Base-by-base conservation (phyloP, 805 yeast genomes). In the Zygosaccharomyces lentus region DNA sequence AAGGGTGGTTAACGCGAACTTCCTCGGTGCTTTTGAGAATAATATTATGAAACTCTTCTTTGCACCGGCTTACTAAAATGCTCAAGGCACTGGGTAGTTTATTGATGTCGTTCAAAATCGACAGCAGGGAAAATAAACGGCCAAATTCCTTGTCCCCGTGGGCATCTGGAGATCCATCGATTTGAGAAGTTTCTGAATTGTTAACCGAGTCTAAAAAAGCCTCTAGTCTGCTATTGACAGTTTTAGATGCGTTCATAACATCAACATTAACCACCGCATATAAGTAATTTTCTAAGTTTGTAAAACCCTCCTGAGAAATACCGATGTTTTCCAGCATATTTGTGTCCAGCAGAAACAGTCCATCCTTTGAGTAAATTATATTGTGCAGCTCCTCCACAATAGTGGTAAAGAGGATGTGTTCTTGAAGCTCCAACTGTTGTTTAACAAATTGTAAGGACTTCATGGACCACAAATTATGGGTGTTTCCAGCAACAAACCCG, bases 381-480 rank as follows among this genome's bases (percentile, higher is more conserved):
- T 73, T 75, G 48, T 79, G 81, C 34, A 88, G 67, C 57, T 89
- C 96, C 51, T 86, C 95, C n/a, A 86, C 69, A 15, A 90, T 69
- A 51, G 78, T 77, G 38, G 82, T 88, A 56, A 84, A 82, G 24
- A 90, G 67, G 34, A 76, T 74, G 47, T 77, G 78, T 12, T 77
- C 73, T 51, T 82, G 89, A 2, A 69, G 58, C 41, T 78, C 77
- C 13, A 84, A 66, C 50, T 77, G 77, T 35, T 67, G 73, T 46
- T 74, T 77, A 5, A 79, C 64, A 10, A 77, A 68, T 10, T 61
- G 58, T 62, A 84, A 67, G 0, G 83, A 78, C 1, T 79, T 71
- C 16, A 85, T 62, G 34, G 74, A 66, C 81, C 86, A 82, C 23
- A 86, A 58, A 12, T 73, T 71, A 56, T 76, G 76, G 34, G 69